phyloP scores from a whole-genome alignment of 1,284 basidiomycete species.

The Ustilago trichophora region DNA sequence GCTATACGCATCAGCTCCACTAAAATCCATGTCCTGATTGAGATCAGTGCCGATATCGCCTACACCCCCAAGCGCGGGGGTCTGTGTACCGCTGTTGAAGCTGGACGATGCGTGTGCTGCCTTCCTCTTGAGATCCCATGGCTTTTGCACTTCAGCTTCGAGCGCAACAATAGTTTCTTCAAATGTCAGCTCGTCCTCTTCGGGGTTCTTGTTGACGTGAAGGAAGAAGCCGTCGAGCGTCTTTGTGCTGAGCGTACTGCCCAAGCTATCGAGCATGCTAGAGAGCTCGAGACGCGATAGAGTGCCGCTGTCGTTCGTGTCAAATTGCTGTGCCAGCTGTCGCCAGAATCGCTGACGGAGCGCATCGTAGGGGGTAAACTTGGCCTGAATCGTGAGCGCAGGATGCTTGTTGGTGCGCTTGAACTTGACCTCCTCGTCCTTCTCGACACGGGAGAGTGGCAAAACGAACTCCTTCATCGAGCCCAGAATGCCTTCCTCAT shows the following conservation, averaged over 20 bases:
- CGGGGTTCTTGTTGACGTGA: constrained; percentile 73
- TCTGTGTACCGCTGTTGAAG: constrained; percentile 35
- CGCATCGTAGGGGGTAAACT: constrained; percentile 88
- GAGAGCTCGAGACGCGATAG: constrained; percentile 87
- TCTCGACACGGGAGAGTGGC: constrained; percentile 41
- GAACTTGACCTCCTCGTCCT: constrained; percentile 55
- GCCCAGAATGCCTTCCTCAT: constrained; percentile 32
- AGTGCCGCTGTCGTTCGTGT: constrained; percentile 81
- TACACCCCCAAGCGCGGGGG: constrained; percentile 36
- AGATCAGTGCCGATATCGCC: constrained; percentile 25
- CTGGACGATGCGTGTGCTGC: constrained; percentile 1
- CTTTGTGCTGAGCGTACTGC: constrained; percentile 83
- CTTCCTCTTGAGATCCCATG: constrained; percentile 47
- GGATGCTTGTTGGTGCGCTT: constrained; percentile 21
- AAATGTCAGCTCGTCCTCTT: constrained; percentile 78
- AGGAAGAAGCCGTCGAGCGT: constrained; percentile 76
- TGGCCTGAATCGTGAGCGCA: constrained; percentile 73
- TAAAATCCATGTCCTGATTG: constrained; percentile 43
- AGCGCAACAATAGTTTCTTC: constrained; percentile 71
- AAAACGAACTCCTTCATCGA: constrained; percentile 48
- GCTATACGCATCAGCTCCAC: constrained; percentile 41
- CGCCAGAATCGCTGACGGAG: constrained; percentile 78
- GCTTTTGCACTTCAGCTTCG: constrained; percentile 53
- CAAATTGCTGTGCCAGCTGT: constrained; percentile 88
- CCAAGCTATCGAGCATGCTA: constrained; percentile 96